These are phyloP conservation scores for Prunus mume DNA, from an alignment of 306 rosid genomes.

Conservation along the genomic window DNA sequence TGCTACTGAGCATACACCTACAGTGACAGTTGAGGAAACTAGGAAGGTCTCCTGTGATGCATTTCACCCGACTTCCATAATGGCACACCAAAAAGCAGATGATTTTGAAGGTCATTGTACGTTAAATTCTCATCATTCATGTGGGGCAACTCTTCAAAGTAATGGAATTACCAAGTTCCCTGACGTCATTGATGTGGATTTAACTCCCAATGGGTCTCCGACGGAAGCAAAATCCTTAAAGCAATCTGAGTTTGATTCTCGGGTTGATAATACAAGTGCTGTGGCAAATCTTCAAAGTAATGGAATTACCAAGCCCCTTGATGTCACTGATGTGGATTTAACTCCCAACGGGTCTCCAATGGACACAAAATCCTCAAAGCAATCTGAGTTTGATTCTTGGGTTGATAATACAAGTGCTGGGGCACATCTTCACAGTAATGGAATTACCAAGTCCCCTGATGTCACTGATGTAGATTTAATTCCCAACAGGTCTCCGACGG, in stretches of 20 bases:
- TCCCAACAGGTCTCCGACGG: constrained; percentile 6
- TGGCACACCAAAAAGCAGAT: constrained; percentile 21
- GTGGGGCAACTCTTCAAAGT: neutral
- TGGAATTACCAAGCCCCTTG: constrained; percentile 24
- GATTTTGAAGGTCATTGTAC: constrained; percentile 7
- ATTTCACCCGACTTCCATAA: constrained; percentile 11
- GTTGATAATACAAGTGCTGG: constrained; percentile 31
- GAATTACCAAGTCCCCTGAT: constrained; percentile 20
- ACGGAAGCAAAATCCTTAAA: constrained; percentile 14
- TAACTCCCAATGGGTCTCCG: constrained; percentile 15
- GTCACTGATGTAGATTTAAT: constrained; percentile 18
- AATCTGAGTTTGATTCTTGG: constrained; percentile 29
- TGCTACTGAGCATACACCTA: constrained; percentile 16
- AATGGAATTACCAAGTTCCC: constrained; percentile 23
- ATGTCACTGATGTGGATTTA: constrained; percentile 20
- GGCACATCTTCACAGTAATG: constrained; percentile 1
- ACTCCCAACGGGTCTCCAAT: constrained; percentile 6
- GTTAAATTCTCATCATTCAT: neutral
- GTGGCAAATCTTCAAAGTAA: neutral
- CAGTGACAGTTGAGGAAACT: constrained; percentile 20
- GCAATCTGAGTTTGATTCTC: constrained; percentile 25
- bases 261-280: constrained; percentile 34
- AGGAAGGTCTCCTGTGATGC: constrained; percentile 25
- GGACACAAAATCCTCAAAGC: constrained; percentile 21
- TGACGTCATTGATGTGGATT: constrained; percentile 22